A percentile compares a stretch with the other conserved stretches of the same genome.
Evolutionary conservation across 352 stramenopile genomes (phyloP).

Genomic region (Phytopythium litorale): DNA sequence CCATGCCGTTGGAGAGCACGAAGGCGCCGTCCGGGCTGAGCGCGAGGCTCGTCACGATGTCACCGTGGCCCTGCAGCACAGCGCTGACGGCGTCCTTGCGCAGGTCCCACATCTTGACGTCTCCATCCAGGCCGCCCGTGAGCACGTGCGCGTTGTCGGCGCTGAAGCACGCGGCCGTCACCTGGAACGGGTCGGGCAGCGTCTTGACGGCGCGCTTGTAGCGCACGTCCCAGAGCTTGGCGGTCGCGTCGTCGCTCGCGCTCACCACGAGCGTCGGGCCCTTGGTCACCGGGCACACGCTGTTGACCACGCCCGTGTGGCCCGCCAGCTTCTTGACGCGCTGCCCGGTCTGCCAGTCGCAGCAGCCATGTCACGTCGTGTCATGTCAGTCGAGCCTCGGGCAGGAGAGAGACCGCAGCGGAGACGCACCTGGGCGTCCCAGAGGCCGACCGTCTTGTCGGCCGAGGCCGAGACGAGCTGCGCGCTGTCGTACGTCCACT

Average conservation of each 20-base stretch:
- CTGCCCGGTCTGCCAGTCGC: constrained; percentile 50
- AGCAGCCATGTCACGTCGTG: constrained; percentile 8
- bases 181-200: constrained; percentile 86
- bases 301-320: constrained; percentile 90
- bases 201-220: constrained; percentile 74
- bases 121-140: constrained; percentile 91
- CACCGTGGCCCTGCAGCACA: constrained; percentile 88
- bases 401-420: too few species aligned
- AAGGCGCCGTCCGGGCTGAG: constrained; percentile 92
- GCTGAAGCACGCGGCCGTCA: constrained; percentile 89
- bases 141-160: constrained; percentile 88
- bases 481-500: constrained; percentile 89
- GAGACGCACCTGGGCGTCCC: constrained; percentile 64
- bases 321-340: constrained; percentile 84
- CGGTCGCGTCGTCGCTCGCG: constrained; percentile 89
- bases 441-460: constrained; percentile 90
- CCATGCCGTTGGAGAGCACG: constrained; percentile 95
- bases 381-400: too few species aligned
- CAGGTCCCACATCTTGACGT: constrained; percentile 94
- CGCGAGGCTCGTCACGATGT: constrained; percentile 94
- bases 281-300: constrained; percentile 82
- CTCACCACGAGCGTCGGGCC: constrained; percentile 82
- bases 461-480: constrained; percentile 89
- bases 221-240: constrained; percentile 89
- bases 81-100: constrained; percentile 75